Percentiles rank a stretch among this genome's conserved stretches.
These are phyloP conservation scores for Chlamydomonas asymmetrica DNA, from an alignment of 139 green algal genomes.

Conservation along the genomic window DNA sequence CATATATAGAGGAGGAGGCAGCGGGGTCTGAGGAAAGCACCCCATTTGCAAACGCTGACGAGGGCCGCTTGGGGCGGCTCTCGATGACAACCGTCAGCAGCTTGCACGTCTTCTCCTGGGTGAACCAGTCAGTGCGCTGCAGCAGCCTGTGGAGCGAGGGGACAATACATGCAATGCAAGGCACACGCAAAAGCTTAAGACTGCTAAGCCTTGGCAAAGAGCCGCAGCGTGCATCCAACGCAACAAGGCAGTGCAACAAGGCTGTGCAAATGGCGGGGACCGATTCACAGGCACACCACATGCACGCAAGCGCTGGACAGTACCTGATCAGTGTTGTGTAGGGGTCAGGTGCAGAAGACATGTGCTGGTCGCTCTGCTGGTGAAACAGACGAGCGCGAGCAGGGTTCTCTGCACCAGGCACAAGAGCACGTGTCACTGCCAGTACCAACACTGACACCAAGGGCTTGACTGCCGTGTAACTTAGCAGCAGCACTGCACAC, in stretches of 20 bases:
- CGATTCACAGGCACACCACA: too few species aligned
- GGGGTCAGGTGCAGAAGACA: slow-evolving; percentile 49
- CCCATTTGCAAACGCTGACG: slow-evolving; percentile 27
- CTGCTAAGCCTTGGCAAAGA: too few species aligned
- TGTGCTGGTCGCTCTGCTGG: slow-evolving; percentile 41
- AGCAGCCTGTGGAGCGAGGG: slow-evolving; percentile 71
- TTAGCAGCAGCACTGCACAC: background rate
- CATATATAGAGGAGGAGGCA: slow-evolving; percentile 2
- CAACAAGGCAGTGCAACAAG: too few species aligned
- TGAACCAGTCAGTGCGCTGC: slow-evolving; percentile 88
- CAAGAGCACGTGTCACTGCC: background rate
- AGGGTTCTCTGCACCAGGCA: slow-evolving; percentile 40
- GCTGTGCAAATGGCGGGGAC: too few species aligned
- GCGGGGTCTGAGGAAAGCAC: slow-evolving; percentile 18
- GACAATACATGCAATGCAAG: too few species aligned
- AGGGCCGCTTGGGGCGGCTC: slow-evolving; percentile 60
- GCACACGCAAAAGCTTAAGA: too few species aligned
- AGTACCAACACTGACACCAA: too few species aligned
- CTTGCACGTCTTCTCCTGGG: slow-evolving; percentile 80
- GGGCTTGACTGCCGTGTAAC: too few species aligned
- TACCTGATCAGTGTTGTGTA: too few species aligned
- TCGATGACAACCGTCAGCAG: slow-evolving; percentile 74
- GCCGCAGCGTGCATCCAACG: too few species aligned
- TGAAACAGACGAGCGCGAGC: slow-evolving; percentile 66
- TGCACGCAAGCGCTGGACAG: too few species aligned